Conservation (phyloP, 257 asterid species). For the Striga asiatica region DNA sequence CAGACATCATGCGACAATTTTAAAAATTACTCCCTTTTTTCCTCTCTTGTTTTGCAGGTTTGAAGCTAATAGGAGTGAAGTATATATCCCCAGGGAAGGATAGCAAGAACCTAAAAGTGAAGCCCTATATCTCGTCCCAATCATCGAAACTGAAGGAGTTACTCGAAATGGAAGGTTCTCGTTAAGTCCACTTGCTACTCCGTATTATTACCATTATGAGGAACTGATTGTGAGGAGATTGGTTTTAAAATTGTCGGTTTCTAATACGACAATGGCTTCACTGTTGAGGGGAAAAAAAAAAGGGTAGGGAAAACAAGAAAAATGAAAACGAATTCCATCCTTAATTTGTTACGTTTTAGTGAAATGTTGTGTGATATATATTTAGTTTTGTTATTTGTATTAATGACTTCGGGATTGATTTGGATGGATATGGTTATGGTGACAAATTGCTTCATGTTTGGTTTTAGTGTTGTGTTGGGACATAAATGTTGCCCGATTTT, state of each 20-base stretch:
- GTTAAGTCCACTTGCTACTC: constrained; percentile 16
- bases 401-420: too few species aligned
- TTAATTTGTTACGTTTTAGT: too few species aligned
- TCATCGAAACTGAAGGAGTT: constrained; percentile 32
- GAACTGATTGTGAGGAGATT: background rate
- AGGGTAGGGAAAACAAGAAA: too few species aligned
- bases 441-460: too few species aligned
- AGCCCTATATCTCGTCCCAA: constrained; percentile 34
- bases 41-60: constrained; percentile 33
- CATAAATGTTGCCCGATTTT: too few species aligned
- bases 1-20: background rate
- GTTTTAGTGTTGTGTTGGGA: too few species aligned
- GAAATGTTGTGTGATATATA: too few species aligned
- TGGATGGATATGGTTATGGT: too few species aligned
- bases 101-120: constrained; percentile 43
- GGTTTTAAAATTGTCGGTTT: background rate
- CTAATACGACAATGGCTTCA: background rate
- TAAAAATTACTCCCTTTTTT: background rate
- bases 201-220: background rate
- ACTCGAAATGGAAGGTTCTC: constrained; percentile 47
- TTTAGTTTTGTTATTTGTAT: too few species aligned
- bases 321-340: too few species aligned
- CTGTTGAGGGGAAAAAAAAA: background rate
- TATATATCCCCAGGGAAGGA: constrained; percentile 59
- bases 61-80: constrained; percentile 67